These are phyloP conservation scores for Abortiporus biennis DNA, from an alignment of 1,284 basidiomycete genomes.

Conservation along the genomic window DNA sequence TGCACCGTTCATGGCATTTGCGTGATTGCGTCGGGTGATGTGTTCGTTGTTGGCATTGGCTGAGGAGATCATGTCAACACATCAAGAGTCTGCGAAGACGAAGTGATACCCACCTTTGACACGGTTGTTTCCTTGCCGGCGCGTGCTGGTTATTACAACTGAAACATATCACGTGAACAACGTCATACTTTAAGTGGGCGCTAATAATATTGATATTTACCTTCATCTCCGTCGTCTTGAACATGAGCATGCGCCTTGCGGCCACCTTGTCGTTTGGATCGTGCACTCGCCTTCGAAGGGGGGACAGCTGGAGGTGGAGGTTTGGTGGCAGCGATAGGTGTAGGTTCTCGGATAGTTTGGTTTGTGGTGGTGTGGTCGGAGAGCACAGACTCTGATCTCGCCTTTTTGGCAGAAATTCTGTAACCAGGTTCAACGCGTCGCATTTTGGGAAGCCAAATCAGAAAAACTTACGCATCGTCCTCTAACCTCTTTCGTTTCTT, in stretches of 20 bases:
- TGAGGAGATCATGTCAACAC: conserved; percentile 21
- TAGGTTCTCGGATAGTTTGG: conserved; percentile 39
- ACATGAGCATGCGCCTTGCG: conserved; percentile 38
- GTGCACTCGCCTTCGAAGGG: conserved; percentile 26
- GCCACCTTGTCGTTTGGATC: conserved; percentile 37
- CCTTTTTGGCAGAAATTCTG: conserved; percentile 59
- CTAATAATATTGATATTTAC: conserved; percentile 32
- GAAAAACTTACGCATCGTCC: conserved; percentile 57
- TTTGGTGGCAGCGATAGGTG: conserved; percentile 25
- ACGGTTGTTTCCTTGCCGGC: conserved; percentile 39
- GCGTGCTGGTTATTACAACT: conserved; percentile 26
- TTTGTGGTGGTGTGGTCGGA: conserved; percentile 45
- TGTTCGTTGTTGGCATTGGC: conserved; percentile 32
- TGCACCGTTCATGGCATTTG: conserved; percentile 19
- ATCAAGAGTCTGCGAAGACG: conserved; percentile 28
- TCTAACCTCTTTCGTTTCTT: conserved; percentile 73
- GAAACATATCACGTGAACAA: conserved; percentile 31
- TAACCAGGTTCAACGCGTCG: conserved; percentile 4
- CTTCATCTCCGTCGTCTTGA: conserved; percentile 45
- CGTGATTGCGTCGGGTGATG: conserved; percentile 39
- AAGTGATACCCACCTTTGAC: conserved; percentile 37
- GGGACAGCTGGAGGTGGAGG: conserved; percentile 23
- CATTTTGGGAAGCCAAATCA: conserved; percentile 10
- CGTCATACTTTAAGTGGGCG: conserved; percentile 18
- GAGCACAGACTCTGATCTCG: conserved; percentile 61